Conservation (phyloP, 768 basidiomycete genomes). For the Podaxis sp. region DNA sequence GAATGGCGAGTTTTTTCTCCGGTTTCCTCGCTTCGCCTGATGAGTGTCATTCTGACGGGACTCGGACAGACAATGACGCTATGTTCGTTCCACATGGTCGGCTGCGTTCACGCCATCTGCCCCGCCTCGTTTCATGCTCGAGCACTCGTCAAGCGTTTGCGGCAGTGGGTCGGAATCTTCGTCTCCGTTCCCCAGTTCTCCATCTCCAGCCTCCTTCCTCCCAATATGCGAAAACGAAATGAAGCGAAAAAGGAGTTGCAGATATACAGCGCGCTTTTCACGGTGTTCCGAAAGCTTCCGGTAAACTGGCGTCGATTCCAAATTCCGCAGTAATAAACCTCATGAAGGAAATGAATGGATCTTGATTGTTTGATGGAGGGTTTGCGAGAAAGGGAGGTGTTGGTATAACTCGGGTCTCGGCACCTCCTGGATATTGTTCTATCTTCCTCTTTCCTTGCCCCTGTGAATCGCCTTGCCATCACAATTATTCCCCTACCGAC, state of each 20-base stretch:
- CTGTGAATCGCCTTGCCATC: not conserved
- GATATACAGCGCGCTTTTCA: not conserved
- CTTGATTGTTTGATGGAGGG: not conserved
- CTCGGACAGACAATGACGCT: not conserved
- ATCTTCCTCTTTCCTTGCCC: not conserved
- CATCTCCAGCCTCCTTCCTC: not conserved
- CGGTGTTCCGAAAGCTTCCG: not conserved
- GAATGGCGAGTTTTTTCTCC: not conserved
- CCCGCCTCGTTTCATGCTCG: not conserved
- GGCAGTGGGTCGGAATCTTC: slow-evolving; percentile 1
- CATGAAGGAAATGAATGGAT: not conserved
- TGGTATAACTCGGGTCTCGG: not conserved
- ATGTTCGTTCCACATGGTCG: slow-evolving; percentile 2
- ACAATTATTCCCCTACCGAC: not conserved
- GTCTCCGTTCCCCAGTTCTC: not conserved
- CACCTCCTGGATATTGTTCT: slow-evolving; percentile 9
- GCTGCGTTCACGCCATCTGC: slow-evolving; percentile 10
- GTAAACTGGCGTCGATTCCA: not conserved
- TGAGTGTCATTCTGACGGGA: not conserved
- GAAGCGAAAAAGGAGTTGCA: slow-evolving; percentile 7
- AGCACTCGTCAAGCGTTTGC: slow-evolving; percentile 1
- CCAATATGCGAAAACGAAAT: slow-evolving; percentile 1
- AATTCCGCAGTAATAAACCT: not conserved
- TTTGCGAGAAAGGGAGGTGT: not conserved
- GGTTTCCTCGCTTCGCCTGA: not conserved